These are phyloP conservation scores for Cerioporus squamosus DNA, from an alignment of 1,284 basidiomycete genomes.

Conservation along the genomic window DNA sequence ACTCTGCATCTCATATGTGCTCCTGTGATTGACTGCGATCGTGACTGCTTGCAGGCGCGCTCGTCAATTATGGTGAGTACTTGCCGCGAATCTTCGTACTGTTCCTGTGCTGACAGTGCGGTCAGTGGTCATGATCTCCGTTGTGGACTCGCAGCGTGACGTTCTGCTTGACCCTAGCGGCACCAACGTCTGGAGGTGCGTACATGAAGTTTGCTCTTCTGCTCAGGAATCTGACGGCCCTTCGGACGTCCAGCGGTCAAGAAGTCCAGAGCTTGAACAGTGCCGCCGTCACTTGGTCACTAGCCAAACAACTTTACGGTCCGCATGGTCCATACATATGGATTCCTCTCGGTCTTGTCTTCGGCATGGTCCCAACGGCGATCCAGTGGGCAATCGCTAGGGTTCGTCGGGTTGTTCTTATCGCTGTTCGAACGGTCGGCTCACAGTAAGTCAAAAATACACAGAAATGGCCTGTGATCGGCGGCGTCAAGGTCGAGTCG, in stretches of 20 bases:
- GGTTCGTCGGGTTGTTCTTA: slow-evolving; percentile 33
- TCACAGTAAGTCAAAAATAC: not conserved
- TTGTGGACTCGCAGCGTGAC: slow-evolving; percentile 56
- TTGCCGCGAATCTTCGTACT: not conserved
- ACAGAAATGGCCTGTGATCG: slow-evolving; percentile 55
- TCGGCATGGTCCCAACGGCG: slow-evolving; percentile 54
- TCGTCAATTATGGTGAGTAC: slow-evolving; percentile 39
- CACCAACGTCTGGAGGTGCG: slow-evolving; percentile 56
- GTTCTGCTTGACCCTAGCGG: slow-evolving; percentile 55
- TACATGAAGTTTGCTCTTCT: not conserved
- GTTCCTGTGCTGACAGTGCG: not conserved
- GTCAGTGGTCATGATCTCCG: slow-evolving; percentile 55
- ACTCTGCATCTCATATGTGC: not conserved
- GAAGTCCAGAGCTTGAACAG: slow-evolving; percentile 46
- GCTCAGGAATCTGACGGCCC: not conserved
- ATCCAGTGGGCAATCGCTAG: slow-evolving; percentile 56
- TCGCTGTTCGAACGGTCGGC: too few species aligned
- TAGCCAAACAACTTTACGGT: slow-evolving; percentile 63
- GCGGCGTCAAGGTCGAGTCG: slow-evolving; percentile 48
- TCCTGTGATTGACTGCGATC: not conserved
- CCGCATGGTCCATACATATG: slow-evolving; percentile 56
- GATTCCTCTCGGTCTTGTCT: slow-evolving; percentile 54
- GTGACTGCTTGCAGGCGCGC: slow-evolving; percentile 18
- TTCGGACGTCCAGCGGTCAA: slow-evolving; percentile 25
- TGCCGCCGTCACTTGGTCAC: slow-evolving; percentile 66